A percentile compares a stretch with the other conserved stretches of the same genome.
phyloP scores from a whole-genome alignment of 768 basidiomycete species.

The Collybia sp. region DNA sequence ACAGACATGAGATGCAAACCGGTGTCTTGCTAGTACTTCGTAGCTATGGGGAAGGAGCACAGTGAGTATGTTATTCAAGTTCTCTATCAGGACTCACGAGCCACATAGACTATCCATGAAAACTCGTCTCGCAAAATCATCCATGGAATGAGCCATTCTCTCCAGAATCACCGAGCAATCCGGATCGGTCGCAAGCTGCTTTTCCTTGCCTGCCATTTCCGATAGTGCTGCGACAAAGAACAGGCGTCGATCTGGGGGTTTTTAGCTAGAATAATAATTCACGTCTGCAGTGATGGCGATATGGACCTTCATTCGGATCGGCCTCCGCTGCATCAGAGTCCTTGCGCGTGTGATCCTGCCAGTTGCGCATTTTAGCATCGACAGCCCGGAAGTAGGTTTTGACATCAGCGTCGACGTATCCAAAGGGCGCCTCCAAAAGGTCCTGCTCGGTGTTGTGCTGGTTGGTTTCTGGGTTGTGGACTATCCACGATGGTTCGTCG shows the following conservation, averaged over 20 bases:
- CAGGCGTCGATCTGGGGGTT: slow-evolving; percentile 56
- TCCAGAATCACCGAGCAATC: slow-evolving; percentile 91
- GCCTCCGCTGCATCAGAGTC: slow-evolving; percentile 36
- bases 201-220: slow-evolving; percentile 87
- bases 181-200: slow-evolving; percentile 86
- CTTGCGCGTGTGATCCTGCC: slow-evolving; percentile 53
- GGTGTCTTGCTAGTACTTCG: slow-evolving; percentile 62
- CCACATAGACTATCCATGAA: slow-evolving; percentile 84
- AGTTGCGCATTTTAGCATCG: slow-evolving; percentile 81
- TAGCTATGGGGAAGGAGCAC: slow-evolving; percentile 38
- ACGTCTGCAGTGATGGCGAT: not conserved
- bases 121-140: slow-evolving; percentile 91
- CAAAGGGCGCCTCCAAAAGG: slow-evolving; percentile 78
- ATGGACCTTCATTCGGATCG: slow-evolving; percentile 70
- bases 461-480: slow-evolving; percentile 33
- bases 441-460: slow-evolving; percentile 27
- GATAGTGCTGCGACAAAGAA: slow-evolving; percentile 80
- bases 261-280: not conserved
- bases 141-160: slow-evolving; percentile 88
- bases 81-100: slow-evolving; percentile 56
- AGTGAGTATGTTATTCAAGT: not conserved
- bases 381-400: slow-evolving; percentile 93
- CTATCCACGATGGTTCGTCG: slow-evolving; percentile 70
- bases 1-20: slow-evolving; percentile 94
- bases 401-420: slow-evolving; percentile 82